These are phyloP conservation scores for Schizophyllum commune DNA, from an alignment of 1,284 basidiomycete species.

Conservation along the genomic window DNA sequence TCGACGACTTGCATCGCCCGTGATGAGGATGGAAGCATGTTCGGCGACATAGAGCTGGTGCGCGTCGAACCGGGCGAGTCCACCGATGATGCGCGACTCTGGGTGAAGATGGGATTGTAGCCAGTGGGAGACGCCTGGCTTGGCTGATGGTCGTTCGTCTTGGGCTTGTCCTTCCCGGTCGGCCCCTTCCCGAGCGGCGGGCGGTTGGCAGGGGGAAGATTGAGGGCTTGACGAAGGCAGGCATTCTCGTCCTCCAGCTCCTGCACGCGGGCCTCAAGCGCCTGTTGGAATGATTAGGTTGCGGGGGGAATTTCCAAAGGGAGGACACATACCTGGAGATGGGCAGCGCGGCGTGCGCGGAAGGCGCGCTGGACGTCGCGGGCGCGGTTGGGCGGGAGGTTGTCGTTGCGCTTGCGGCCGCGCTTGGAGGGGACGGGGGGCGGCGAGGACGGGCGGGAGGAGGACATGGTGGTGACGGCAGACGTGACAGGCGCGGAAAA, in stretches of 20 bases:
- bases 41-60: constrained; percentile 34
- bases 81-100: constrained; percentile 38
- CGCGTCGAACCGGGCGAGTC: constrained; percentile 34
- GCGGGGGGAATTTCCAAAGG: constrained; percentile 22
- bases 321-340: constrained; percentile 59
- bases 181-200: constrained; percentile 71
- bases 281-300: constrained; percentile 35
- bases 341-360: constrained; percentile 82
- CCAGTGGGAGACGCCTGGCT: constrained; percentile 11
- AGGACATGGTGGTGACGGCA: background rate
- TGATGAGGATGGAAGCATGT: constrained; percentile 30
- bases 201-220: constrained; percentile 67
- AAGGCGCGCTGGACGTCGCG: constrained; percentile 91
- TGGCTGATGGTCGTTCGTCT: constrained; percentile 24
- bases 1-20: constrained; percentile 44
- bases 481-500: background rate
- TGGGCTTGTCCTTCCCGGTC: constrained; percentile 76
- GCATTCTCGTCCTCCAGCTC: constrained; percentile 83
- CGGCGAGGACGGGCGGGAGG: constrained; percentile 8
- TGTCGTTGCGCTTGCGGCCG: constrained; percentile 87
- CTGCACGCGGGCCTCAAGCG: constrained; percentile 74
- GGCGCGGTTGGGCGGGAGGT: constrained; percentile 85
- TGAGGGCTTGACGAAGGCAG: constrained; percentile 67
- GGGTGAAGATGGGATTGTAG: constrained; percentile 20
- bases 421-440: constrained; percentile 72